These are phyloP conservation scores for Neurospora sp. DNA, from an alignment of 2,329 filamentous ascomycete species.

Conservation along the genomic window DNA sequence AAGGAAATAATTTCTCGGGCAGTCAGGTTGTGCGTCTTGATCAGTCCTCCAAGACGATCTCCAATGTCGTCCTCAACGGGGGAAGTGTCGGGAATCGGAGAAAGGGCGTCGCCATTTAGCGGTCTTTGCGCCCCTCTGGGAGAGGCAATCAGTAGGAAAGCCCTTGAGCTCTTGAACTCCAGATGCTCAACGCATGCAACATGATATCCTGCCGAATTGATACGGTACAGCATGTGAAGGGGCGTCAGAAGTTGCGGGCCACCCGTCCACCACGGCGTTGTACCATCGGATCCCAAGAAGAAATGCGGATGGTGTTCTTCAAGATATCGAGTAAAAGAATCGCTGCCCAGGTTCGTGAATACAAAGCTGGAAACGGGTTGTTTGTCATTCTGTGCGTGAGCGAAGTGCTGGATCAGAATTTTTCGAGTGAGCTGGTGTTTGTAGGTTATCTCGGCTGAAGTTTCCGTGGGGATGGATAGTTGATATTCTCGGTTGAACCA, in stretches of 20 bases:
- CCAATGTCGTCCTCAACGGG: neutral
- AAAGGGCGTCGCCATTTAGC: neutral
- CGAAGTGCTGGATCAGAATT: constrained; percentile 55
- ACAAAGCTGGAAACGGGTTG: constrained; percentile 22
- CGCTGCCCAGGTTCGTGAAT: constrained; percentile 33
- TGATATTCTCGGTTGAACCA: constrained; percentile 53
- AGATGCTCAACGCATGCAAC: constrained; percentile 55
- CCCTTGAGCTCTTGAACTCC: constrained; percentile 55
- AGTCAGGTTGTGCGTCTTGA: constrained; percentile 5
- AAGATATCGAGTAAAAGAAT: constrained; percentile 47
- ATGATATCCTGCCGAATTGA: constrained; percentile 47
- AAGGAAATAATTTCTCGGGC: constrained; percentile 15
- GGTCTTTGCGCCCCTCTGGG: neutral
- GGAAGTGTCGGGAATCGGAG: neutral
- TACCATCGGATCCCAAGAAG: constrained; percentile 58
- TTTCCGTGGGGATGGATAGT: constrained; percentile 42
- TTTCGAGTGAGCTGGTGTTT: constrained; percentile 55
- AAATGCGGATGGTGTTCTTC: constrained; percentile 49
- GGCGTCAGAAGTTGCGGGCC: constrained; percentile 6
- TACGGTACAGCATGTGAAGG: constrained; percentile 42
- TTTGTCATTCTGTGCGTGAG: constrained; percentile 7
- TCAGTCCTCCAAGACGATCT: neutral
- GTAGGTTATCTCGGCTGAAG: constrained; percentile 11
- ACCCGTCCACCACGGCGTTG: constrained; percentile 2
- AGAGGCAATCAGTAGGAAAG: constrained; percentile 17